phyloP scores from a whole-genome alignment of 345 rosid genomes.

The Rhizophora mangle region DNA sequence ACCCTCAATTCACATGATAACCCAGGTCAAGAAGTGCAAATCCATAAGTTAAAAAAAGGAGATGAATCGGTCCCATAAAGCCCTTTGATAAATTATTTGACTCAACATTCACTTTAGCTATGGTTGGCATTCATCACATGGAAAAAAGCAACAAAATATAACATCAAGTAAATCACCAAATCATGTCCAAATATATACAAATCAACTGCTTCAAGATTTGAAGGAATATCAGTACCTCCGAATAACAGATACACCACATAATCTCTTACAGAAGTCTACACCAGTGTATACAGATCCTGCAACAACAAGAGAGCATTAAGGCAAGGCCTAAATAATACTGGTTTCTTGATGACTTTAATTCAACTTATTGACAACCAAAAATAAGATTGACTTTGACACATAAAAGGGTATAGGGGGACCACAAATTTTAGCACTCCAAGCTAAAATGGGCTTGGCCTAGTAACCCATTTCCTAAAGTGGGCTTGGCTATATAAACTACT shows the following conservation, averaged over 20 bases:
- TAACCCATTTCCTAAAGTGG: too few species aligned
- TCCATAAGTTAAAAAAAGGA: not conserved
- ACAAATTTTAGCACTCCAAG: too few species aligned
- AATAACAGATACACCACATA: conserved; percentile 95
- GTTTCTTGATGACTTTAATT: too few species aligned
- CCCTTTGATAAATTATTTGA: not conserved
- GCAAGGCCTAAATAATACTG: too few species aligned
- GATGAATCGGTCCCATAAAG: not conserved
- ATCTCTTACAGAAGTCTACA: conserved; percentile 96
- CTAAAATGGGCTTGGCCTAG: too few species aligned
- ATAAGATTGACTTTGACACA: too few species aligned
- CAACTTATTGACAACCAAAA: too few species aligned
- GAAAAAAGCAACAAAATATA: not conserved
- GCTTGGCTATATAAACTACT: too few species aligned
- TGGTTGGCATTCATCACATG: too few species aligned
- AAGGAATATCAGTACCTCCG: conserved; percentile 64
- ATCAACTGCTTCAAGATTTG: conserved; percentile 7
- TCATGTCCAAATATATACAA: not conserved
- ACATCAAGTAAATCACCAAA: not conserved
- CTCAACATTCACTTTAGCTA: not conserved
- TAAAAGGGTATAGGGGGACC: too few species aligned
- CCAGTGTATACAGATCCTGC: conserved; percentile 97
- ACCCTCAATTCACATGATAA: not conserved
- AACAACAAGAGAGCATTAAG: conserved; percentile 4
- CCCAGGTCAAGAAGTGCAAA: not conserved